Percentiles rank a stretch among this genome's conserved stretches.
Evolutionary conservation across 2,329 filamentous ascomycete genomes (phyloP).

Genomic region (Falciphora oryzae): DNA sequence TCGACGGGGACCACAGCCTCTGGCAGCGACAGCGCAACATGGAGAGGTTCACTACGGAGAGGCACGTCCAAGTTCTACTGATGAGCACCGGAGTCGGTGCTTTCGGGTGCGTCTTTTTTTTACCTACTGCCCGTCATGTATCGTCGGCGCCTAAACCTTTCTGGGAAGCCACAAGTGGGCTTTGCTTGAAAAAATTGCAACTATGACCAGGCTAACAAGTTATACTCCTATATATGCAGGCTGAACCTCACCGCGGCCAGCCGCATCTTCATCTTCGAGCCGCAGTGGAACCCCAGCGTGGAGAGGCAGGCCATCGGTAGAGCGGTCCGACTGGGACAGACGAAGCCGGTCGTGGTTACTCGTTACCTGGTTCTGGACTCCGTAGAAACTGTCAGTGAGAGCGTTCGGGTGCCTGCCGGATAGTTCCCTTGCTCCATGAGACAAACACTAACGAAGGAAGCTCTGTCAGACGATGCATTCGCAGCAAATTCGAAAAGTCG

Average conservation of each 20-base stretch:
- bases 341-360: constrained; percentile 33
- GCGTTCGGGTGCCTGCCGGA: constrained; percentile 1
- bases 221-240: constrained; percentile 21
- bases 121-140: too few relatives aligned
- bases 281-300: constrained; percentile 49
- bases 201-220: too few relatives aligned
- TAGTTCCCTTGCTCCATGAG: background rate
- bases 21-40: constrained; percentile 31
- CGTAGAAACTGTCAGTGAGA: constrained; percentile 35
- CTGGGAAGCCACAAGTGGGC: too few relatives aligned
- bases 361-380: constrained; percentile 38
- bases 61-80: constrained; percentile 32
- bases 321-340: constrained; percentile 41
- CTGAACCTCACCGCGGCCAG: constrained; percentile 43
- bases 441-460: constrained; percentile 20
- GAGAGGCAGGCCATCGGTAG: constrained; percentile 47
- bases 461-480: constrained; percentile 21
- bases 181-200: too few relatives aligned
- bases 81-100: constrained; percentile 49
- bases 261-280: constrained; percentile 43
- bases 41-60: constrained; percentile 27
- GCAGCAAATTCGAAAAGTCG: constrained; percentile 26
- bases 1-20: constrained; percentile 38
- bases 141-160: too few relatives aligned
- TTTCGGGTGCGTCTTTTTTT: constrained; percentile 36